phyloP scores from a whole-genome alignment of 768 basidiomycete genomes.

The Russula sp. region DNA sequence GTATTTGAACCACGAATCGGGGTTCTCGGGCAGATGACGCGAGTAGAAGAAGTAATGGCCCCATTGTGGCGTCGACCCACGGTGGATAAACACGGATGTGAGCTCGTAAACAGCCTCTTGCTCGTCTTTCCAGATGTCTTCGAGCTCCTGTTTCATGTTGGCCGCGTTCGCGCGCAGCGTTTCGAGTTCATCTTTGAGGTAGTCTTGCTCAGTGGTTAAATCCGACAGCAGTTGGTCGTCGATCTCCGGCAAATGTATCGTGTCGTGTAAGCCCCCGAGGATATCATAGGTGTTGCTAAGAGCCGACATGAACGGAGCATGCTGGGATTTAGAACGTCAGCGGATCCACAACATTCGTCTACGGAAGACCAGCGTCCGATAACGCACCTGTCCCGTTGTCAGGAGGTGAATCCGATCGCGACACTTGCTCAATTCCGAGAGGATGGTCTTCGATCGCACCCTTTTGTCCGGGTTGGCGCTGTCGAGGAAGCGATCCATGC shows the following conservation, averaged over 20 bases:
- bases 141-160: slow-evolving; percentile 61
- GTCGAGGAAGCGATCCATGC: slow-evolving; percentile 89
- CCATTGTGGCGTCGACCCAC: slow-evolving; percentile 79
- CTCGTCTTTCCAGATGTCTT: slow-evolving; percentile 68
- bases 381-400: slow-evolving; percentile 62
- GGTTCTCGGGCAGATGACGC: slow-evolving; percentile 70
- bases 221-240: slow-evolving; percentile 51
- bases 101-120: slow-evolving; percentile 74
- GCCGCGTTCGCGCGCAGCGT: slow-evolving; percentile 44
- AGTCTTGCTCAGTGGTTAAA: slow-evolving; percentile 48
- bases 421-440: slow-evolving; percentile 53
- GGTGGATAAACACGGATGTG: slow-evolving; percentile 92
- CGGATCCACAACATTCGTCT: background rate
- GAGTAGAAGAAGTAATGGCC: slow-evolving; percentile 98
- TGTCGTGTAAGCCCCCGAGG: slow-evolving; percentile 44
- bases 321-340: slow-evolving; percentile 35
- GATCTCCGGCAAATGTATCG: slow-evolving; percentile 42
- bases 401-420: slow-evolving; percentile 66
- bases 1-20: slow-evolving; percentile 92
- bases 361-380: background rate
- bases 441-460: slow-evolving; percentile 61
- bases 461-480: slow-evolving; percentile 67
- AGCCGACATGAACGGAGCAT: slow-evolving; percentile 51
- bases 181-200: slow-evolving; percentile 53
- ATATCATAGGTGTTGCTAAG: slow-evolving; percentile 54